These are phyloP conservation scores for Aspergillus wentii DNA, from an alignment of 495 filamentous ascomycete genomes.

Conservation along the genomic window DNA sequence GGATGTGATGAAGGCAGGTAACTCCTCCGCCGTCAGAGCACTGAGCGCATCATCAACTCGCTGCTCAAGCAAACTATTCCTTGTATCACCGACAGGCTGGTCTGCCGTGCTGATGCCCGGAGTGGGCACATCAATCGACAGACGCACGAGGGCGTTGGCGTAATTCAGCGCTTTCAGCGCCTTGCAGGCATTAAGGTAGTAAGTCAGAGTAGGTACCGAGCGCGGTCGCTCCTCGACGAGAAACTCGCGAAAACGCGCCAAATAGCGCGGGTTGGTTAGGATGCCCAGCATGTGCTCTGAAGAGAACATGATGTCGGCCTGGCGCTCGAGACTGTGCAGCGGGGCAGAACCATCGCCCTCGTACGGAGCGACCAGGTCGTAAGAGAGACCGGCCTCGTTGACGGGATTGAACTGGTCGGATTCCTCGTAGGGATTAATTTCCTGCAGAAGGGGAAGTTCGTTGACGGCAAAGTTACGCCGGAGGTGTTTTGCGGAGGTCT, in stretches of 20 bases:
- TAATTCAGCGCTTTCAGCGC: conserved; percentile 68
- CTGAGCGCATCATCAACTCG: conserved; percentile 55
- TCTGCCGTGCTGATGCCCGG: conserved; percentile 39
- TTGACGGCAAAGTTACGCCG: conserved; percentile 21
- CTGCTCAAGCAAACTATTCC: conserved; percentile 51
- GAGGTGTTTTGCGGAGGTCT: conserved; percentile 18
- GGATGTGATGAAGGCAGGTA: conserved; percentile 64
- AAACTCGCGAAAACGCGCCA: conserved; percentile 59
- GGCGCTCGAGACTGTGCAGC: conserved; percentile 47
- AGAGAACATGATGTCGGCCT: conserved; percentile 62
- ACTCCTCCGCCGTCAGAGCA: conserved; percentile 56
- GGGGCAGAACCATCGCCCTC: conserved; percentile 20
- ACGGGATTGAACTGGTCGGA: conserved; percentile 25
- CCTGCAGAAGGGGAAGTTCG: conserved; percentile 27
- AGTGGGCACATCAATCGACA: conserved; percentile 21
- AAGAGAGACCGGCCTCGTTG: conserved; percentile 18
- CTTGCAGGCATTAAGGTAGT: conserved; percentile 63
- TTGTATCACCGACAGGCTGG: conserved; percentile 37
- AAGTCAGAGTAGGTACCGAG: conserved; percentile 59
- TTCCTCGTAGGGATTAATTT: conserved; percentile 24
- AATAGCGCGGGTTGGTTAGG: conserved; percentile 61
- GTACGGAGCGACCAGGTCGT: conserved; percentile 28
- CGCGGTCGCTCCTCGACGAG: conserved; percentile 67
- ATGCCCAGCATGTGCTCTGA: conserved; percentile 54
- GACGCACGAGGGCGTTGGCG: conserved; percentile 57